Base-by-base conservation (phyloP, 257 asterid species). In the Nicotiana tomentosiformis region DNA sequence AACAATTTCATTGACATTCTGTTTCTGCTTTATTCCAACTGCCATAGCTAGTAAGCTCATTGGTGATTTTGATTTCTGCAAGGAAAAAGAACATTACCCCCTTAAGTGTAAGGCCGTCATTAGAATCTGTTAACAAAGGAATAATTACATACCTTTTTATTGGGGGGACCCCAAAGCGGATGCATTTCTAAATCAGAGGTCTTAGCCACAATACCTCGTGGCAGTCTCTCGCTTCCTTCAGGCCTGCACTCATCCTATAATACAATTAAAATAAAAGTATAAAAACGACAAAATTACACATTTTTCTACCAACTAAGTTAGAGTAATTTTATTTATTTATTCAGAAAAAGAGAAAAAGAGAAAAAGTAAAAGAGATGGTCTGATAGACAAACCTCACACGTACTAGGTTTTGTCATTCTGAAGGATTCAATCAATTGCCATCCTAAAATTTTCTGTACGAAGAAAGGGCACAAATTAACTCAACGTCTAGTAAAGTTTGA, bases 11-110 rank as follows among this genome's bases (percentile, higher is more conserved):
- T 93, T 83, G 39, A 92, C 95, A 86, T 87, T 92, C 58, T 85
- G 20, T 87, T 87, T 93, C 86, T 93, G 98, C 89, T 88, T 91
- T 69, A 90, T 80, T 70, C 98, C 98, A 82, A 89, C 98, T 80
- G 98, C 93, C 83, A 94, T 84, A 82, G 95, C 98, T 89, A 94
- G 79, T 82, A 94, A 88, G 89, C 88, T 94, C 85, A 77, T 86
- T 33, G 89, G 89, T 77, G 89, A 83, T 78, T 85, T 89, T 57
- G 83, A 83, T 81, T 83, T 90, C 94, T 90, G 77, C 33, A 85
- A 76, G 29, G 61, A 8, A 18, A 60, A 65, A 39, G 68, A 51
- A 30, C 16, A 46, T 1, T 53, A 43, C 66, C 30, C n/a, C 65
- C 17, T 49, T 16, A 15, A 18, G 70, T 51, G 7, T 14, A 33